Percentiles rank a stretch among this genome's conserved stretches.
Evolutionary conservation across 2,329 filamentous ascomycete species (phyloP).

Genomic region (Xylariomycetidae sp.): DNA sequence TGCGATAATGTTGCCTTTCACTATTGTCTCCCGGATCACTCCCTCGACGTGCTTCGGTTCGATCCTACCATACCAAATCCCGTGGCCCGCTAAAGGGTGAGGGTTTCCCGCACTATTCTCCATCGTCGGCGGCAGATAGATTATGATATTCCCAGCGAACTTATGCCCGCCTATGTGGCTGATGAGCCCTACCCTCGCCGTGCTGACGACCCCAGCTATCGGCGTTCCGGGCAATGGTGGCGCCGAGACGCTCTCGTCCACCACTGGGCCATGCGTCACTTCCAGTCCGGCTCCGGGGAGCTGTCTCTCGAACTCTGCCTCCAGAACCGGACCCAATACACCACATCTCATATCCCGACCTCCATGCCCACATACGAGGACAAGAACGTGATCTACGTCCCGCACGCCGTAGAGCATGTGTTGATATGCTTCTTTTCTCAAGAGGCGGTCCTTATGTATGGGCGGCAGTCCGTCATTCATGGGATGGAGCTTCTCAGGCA

Average conservation of each 20-base stretch:
- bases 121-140: slow-evolving; percentile 64
- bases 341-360: slow-evolving; percentile 80
- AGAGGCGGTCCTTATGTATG: slow-evolving; percentile 49
- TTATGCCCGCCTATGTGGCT: slow-evolving; percentile 83
- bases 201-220: slow-evolving; percentile 18
- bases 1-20: slow-evolving; percentile 60
- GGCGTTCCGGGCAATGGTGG: slow-evolving; percentile 18
- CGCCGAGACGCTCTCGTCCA: slow-evolving; percentile 30
- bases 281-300: slow-evolving; percentile 45
- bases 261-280: slow-evolving; percentile 42
- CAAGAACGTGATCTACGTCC: slow-evolving; percentile 62
- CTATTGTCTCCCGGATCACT: slow-evolving; percentile 65
- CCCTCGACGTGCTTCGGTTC: slow-evolving; percentile 73
- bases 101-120: slow-evolving; percentile 33
- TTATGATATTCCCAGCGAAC: slow-evolving; percentile 78
- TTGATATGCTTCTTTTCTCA: slow-evolving; percentile 48
- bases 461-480: slow-evolving; percentile 56
- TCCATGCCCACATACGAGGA: slow-evolving; percentile 86
- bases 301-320: slow-evolving; percentile 62
- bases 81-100: slow-evolving; percentile 63
- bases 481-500: slow-evolving; percentile 58
- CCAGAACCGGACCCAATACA: slow-evolving; percentile 68
- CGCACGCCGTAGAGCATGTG: slow-evolving; percentile 51
- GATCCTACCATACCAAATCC: slow-evolving; percentile 79
- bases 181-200: slow-evolving; percentile 63